A percentile compares a stretch with the other conserved stretches of the same genome.
Evolutionary conservation across 139 green algal species (phyloP).

Genomic region (Picochlorum sp.): DNA sequence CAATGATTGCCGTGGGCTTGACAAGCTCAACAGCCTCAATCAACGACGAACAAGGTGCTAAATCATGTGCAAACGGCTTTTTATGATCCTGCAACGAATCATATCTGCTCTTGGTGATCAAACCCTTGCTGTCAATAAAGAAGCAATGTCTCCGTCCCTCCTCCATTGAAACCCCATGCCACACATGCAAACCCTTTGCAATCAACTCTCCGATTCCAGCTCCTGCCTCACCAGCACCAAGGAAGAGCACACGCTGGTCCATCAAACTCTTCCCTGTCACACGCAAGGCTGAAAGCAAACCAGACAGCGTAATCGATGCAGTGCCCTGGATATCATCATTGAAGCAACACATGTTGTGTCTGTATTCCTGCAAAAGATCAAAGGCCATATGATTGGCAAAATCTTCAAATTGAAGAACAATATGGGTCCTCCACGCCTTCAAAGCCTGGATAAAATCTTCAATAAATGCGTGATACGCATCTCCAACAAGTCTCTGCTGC

Average conservation of each 20-base stretch:
- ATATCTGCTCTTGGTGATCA: slow-evolving; percentile 44
- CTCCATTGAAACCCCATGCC: slow-evolving; percentile 33
- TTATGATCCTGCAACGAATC: slow-evolving; percentile 71
- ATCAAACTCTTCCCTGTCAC: slow-evolving; percentile 32
- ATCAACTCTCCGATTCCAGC: slow-evolving; percentile 73
- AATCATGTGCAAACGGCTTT: slow-evolving; percentile 68
- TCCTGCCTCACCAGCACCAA: slow-evolving; percentile 65
- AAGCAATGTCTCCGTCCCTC: slow-evolving; percentile 46
- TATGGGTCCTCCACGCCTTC: slow-evolving; percentile 45
- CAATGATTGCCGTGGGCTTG: slow-evolving; percentile 51
- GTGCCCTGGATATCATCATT: slow-evolving; percentile 88
- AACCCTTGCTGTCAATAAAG: slow-evolving; percentile 70
- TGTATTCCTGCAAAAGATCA: slow-evolving; percentile 55
- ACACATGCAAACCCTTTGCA: slow-evolving; percentile 29
- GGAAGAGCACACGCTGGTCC: slow-evolving; percentile 61
- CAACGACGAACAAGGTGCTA: slow-evolving; percentile 33
- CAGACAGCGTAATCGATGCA: slow-evolving; percentile 67
- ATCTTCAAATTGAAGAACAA: slow-evolving; percentile 84
- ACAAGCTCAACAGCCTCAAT: slow-evolving; percentile 32
- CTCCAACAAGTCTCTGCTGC: slow-evolving; percentile 23
- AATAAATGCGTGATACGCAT: slow-evolving; percentile 50
- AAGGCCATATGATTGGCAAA: slow-evolving; percentile 79
- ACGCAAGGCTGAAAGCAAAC: slow-evolving; percentile 57
- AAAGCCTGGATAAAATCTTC: slow-evolving; percentile 49
- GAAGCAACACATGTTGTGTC: slow-evolving; percentile 57